Evolutionary conservation across 2,329 filamentous ascomycete species (phyloP).

Genomic region (Cercospora beticola): DNA sequence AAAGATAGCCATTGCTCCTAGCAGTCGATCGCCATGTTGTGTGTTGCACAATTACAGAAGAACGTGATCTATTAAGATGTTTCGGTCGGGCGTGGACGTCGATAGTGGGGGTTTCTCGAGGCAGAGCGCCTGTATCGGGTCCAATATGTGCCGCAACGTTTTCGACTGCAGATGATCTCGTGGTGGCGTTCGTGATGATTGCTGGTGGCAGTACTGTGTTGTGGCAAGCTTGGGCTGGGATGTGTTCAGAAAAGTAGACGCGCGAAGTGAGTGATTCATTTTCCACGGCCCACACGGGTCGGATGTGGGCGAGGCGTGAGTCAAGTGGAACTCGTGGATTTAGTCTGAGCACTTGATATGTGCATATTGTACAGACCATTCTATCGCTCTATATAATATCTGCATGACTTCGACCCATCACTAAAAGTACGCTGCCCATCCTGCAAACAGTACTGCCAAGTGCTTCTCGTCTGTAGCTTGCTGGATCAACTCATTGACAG

Average conservation of each 20-base stretch:
- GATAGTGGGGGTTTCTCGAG: not conserved
- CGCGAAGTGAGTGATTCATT: not conserved
- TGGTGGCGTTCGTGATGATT: not conserved
- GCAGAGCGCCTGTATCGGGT: not conserved
- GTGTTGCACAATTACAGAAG: not conserved
- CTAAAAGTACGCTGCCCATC: conserved; percentile 37
- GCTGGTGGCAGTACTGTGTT: not conserved
- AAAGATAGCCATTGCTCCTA: not conserved
- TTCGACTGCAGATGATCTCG: not conserved
- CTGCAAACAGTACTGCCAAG: conserved; percentile 76
- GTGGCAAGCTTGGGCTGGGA: not conserved
- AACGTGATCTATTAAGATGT: not conserved
- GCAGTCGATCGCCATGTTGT: not conserved
- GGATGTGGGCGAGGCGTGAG: not conserved
- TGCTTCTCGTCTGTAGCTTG: conserved; percentile 92
- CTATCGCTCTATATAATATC: not conserved
- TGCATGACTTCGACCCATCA: not conserved
- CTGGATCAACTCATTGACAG: conserved; percentile 95
- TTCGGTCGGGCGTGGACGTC: not conserved
- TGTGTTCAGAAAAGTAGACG: not conserved
- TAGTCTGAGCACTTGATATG: not conserved
- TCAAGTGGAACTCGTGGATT: not conserved
- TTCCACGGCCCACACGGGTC: not conserved
- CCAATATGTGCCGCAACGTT: not conserved
- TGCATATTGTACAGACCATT: not conserved